Percentiles rank a stretch among this genome's conserved stretches.
Conservation (phyloP, 805 yeast genomes). For the Yarrowia sp. region DNA sequence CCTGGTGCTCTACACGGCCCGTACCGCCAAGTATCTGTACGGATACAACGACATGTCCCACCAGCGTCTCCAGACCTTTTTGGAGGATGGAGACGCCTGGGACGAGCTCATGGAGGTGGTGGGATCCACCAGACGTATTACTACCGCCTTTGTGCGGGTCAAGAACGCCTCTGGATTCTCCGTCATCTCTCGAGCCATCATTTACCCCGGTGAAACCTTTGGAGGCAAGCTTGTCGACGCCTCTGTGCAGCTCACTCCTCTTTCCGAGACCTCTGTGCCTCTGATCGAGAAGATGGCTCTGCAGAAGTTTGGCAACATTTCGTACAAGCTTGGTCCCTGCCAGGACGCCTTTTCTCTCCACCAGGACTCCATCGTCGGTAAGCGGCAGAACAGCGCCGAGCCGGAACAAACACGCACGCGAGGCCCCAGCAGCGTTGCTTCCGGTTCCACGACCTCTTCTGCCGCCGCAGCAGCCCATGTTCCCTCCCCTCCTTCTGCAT, state of each 20-base stretch:
- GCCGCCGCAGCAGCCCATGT: not conserved
- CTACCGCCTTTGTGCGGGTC: conserved; percentile 1
- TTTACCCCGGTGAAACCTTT: conserved; percentile 14
- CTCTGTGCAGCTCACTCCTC: conserved; percentile 17
- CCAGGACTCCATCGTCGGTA: conserved; percentile 18
- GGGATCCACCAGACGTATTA: not conserved
- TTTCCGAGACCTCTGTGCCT: not conserved
- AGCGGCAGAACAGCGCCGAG: not conserved
- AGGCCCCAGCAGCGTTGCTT: not conserved
- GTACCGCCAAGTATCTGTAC: not conserved
- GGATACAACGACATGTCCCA: not conserved
- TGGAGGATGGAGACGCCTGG: not conserved
- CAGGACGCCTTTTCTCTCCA: conserved; percentile 9
- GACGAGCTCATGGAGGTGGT: conserved; percentile 5
- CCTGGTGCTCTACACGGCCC: not conserved
- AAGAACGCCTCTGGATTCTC: not conserved
- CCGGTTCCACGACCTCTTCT: not conserved
- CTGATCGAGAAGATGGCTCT: not conserved
- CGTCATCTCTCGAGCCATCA: not conserved
- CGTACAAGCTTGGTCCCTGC: conserved; percentile 3
- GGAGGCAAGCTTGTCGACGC: conserved; percentile 5
- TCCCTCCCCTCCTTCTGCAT: not conserved
- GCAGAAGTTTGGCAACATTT: not conserved
- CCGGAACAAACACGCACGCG: not conserved
- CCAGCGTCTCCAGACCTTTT: not conserved